A percentile compares a stretch with the other conserved stretches of the same genome.
Conservation (phyloP, 345 rosid species). For the Eucalyptus sideroxylon region DNA sequence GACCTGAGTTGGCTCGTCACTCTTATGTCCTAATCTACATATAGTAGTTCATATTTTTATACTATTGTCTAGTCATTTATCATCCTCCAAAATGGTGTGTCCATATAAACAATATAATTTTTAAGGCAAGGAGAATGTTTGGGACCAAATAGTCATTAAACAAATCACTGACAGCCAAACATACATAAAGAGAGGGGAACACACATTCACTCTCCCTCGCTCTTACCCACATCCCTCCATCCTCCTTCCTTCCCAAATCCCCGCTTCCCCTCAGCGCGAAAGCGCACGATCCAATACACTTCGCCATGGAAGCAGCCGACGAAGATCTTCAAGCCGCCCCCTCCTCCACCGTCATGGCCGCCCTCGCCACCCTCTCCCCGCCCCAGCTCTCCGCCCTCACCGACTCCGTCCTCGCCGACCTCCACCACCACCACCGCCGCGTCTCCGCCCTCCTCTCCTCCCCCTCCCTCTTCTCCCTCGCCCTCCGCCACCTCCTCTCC, state of each 20-base stretch:
- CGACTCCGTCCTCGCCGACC: constrained; percentile 29
- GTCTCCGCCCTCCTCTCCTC: constrained; percentile 64
- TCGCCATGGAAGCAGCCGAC: constrained; percentile 28
- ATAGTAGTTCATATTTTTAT: background rate
- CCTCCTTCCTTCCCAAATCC: background rate
- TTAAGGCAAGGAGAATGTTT: background rate
- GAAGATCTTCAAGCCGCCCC: background rate
- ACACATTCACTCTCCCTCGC: background rate
- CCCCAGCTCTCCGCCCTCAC: constrained; percentile 39
- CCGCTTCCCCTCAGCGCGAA: background rate
- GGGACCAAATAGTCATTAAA: background rate
- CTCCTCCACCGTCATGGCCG: constrained; percentile 27
- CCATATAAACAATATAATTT: background rate
- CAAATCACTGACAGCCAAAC: background rate
- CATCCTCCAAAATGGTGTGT: background rate
- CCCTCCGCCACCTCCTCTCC: constrained; percentile 70
- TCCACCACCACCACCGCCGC: constrained; percentile 47
- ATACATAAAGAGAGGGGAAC: background rate
- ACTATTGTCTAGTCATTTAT: background rate
- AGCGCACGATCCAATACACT: constrained; percentile 23
- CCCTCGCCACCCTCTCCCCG: constrained; percentile 50
- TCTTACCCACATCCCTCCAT: background rate
- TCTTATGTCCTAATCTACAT: background rate
- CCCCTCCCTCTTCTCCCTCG: constrained; percentile 62
- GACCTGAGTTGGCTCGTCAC: background rate